These are phyloP conservation scores for Lachnellula cervina DNA, from an alignment of 2,329 filamentous ascomycete genomes.

Conservation along the genomic window DNA sequence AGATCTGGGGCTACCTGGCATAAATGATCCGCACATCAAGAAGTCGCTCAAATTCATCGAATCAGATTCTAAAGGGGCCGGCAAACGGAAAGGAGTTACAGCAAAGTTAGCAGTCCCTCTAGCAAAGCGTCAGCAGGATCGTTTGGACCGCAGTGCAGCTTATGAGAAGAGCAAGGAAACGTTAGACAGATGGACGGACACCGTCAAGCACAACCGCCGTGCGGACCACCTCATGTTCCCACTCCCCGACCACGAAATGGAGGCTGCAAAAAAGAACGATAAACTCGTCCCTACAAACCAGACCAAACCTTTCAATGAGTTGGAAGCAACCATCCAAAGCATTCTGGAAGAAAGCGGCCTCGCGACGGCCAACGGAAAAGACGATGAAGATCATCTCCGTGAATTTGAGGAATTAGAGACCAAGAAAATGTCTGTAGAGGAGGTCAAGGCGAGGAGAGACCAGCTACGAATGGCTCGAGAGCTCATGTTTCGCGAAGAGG, in stretches of 20 bases:
- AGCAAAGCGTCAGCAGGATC: constrained; percentile 80
- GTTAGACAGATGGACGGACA: constrained; percentile 86
- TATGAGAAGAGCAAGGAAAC: constrained; percentile 91
- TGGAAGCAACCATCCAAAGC: constrained; percentile 79
- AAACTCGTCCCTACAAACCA: constrained; percentile 61
- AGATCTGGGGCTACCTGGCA: constrained; percentile 66
- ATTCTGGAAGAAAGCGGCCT: constrained; percentile 90
- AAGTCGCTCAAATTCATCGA: constrained; percentile 72
- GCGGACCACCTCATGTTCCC: constrained; percentile 90
- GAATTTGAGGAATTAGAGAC: constrained; percentile 66
- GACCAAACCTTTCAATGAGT: constrained; percentile 66
- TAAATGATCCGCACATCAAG: constrained; percentile 71
- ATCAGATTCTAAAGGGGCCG: constrained; percentile 52
- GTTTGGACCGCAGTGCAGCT: constrained; percentile 73
- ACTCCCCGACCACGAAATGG: constrained; percentile 63
- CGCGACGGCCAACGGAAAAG: constrained; percentile 51
- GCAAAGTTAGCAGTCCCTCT: constrained; percentile 79
- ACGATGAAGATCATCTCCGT: constrained; percentile 59
- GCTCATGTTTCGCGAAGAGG: constrained; percentile 80
- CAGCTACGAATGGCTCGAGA: constrained; percentile 78
- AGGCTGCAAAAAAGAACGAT: constrained; percentile 53
- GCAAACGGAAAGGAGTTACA: constrained; percentile 49
- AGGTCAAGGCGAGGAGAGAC: constrained; percentile 66
- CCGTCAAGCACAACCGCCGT: constrained; percentile 87
- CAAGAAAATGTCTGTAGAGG: constrained; percentile 67